These are phyloP conservation scores for Afroboletus lepidellus DNA, from an alignment of 1,284 basidiomycete genomes.

Conservation along the genomic window DNA sequence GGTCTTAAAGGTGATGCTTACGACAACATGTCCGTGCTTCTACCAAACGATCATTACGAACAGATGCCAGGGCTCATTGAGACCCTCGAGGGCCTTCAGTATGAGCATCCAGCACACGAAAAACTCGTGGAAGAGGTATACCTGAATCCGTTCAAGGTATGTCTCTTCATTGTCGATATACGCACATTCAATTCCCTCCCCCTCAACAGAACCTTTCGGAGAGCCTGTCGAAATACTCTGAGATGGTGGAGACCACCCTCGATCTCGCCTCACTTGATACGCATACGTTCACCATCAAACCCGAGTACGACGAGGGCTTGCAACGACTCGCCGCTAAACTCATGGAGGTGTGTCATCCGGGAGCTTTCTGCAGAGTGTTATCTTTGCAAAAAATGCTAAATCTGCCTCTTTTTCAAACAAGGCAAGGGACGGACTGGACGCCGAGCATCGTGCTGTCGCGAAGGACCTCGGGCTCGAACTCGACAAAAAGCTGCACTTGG, in stretches of 20 bases:
- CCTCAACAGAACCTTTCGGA: conserved; percentile 55
- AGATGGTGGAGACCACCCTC: conserved; percentile 96
- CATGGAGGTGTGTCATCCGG: conserved; percentile 41
- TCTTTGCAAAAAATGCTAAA: too few species aligned
- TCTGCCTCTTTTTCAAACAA: conserved; percentile 18
- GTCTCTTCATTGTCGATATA: conserved; percentile 15
- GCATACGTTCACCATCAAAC: conserved; percentile 92
- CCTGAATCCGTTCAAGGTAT: conserved; percentile 58
- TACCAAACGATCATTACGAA: neutral
- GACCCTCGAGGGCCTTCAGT: conserved; percentile 53
- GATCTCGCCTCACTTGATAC: conserved; percentile 88
- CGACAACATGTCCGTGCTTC: neutral
- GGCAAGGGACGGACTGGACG: conserved; percentile 80
- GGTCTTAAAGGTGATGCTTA: conserved; percentile 51
- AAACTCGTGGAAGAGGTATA: conserved; percentile 69
- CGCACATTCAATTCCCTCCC: neutral
- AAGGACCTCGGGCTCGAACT: conserved; percentile 81
- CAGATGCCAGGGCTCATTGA: conserved; percentile 79
- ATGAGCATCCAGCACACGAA: conserved; percentile 46
- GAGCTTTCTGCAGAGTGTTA: too few species aligned
- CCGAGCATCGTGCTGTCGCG: conserved; percentile 76
- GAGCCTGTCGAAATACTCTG: conserved; percentile 76
- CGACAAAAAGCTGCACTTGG: conserved; percentile 95
- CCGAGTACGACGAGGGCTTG: conserved; percentile 84
- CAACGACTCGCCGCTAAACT: conserved; percentile 71